Evolutionary conservation across 495 filamentous ascomycete species (phyloP).

Genomic region (Neurospora tetrasperma): DNA sequence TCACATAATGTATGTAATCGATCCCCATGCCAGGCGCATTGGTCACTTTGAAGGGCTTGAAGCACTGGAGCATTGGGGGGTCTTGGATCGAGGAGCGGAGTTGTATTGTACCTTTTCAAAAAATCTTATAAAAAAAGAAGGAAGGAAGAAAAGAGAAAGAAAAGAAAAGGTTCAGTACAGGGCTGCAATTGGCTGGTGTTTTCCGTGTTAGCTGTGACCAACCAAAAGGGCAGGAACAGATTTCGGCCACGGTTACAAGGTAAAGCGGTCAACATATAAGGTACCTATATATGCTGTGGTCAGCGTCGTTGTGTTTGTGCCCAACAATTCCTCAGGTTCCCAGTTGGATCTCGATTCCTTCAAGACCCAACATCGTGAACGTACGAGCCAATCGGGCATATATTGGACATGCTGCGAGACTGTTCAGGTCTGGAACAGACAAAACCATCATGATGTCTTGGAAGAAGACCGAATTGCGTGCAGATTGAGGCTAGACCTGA

Average conservation of each 20-base stretch:
- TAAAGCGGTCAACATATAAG: background rate
- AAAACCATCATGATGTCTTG: background rate
- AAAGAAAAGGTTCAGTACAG: background rate
- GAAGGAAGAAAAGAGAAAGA: too few species aligned
- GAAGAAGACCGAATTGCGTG: background rate
- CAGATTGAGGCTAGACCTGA: background rate
- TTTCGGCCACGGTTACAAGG: background rate
- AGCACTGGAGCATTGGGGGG: background rate
- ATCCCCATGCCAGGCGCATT: background rate
- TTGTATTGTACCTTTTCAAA: too few species aligned
- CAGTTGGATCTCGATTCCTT: background rate
- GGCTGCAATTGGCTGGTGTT: background rate
- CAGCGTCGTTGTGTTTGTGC: background rate
- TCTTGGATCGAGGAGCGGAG: background rate
- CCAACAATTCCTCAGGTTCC: background rate
- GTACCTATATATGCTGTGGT: background rate
- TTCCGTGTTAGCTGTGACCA: background rate
- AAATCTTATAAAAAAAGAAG: too few species aligned
- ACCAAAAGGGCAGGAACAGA: background rate
- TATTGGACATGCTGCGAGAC: background rate
- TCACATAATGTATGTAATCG: background rate
- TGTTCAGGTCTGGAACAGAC: background rate
- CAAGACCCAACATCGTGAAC: background rate
- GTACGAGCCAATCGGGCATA: background rate
- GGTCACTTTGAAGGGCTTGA: background rate